Base-by-base conservation (phyloP, 2,329 filamentous ascomycete genomes). In the Rhynchosporium agropyri region DNA sequence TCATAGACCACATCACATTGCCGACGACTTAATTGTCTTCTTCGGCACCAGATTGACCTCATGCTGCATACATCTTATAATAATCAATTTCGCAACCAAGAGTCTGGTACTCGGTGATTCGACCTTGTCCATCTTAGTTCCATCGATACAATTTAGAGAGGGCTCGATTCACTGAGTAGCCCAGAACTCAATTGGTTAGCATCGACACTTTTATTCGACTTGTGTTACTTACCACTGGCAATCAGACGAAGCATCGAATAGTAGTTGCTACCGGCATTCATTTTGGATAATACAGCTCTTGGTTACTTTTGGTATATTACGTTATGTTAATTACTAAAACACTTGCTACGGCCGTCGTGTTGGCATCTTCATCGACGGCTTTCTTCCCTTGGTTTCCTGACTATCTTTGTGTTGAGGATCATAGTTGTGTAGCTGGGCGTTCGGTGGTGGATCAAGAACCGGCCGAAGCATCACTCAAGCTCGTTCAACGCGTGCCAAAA, bases 1-100 rank as follows among this genome's bases (percentile, higher is more conserved):
- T 36, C 33, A 10, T 36, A 36, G 33, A 36, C 33, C 33, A 36
- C 9, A 36, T 63, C 67, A 67, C 61, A 71, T 45, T 48, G 65
- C 69, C 63, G 71, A 72, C 68, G 71, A 51, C 71, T 73, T 73
- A 26, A 70, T 60, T 72, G 71, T 73, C 72, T 67, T 71, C 63
- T 69, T 68, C 67, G 67, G 66, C 46, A 45, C 55, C 61, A 58
- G 45, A 64, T 63, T 55, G 54, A 42, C 58, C 62, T 48, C 40
- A 62, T 64, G 60, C 65, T 58, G 62, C 53, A 45, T 50, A 64
- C 61, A 64, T 20, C 20, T 58, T 63, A 65, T 72, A 71, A 71
- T 70, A 20, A 20, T 45, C 71, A 65, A 61, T 53, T 45, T 62
- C 58, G 40, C 56, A 46, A 53, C 66, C 61, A 36, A 50, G 67